phyloP scores from a whole-genome alignment of 2,329 filamentous ascomycete genomes.

The Diaporthe sp. region DNA sequence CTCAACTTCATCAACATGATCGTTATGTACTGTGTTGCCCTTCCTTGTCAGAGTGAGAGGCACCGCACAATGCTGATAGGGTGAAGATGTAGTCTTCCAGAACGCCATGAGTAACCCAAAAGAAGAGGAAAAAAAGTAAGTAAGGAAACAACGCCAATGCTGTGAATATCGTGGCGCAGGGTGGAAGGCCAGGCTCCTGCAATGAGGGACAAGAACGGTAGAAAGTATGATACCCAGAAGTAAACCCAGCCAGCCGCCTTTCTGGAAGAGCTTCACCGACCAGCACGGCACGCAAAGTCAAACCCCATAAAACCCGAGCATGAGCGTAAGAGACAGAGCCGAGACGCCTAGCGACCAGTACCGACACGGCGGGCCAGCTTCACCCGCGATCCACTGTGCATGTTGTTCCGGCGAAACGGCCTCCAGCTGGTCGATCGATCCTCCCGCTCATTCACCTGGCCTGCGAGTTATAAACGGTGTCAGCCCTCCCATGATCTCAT shows the following conservation, averaged over 20 bases:
- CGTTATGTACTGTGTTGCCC: neutral
- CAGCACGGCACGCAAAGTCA: neutral
- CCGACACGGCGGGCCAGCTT: slow-evolving; percentile 37
- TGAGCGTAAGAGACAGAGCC: neutral
- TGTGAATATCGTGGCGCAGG: neutral
- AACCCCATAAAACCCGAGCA: neutral
- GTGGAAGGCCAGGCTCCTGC: neutral
- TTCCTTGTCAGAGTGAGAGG: neutral
- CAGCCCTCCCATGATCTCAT: neutral
- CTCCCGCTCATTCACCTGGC: slow-evolving; percentile 64
- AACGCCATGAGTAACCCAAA: slow-evolving; percentile 3
- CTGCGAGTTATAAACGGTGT: slow-evolving; percentile 49
- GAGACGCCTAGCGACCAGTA: slow-evolving; percentile 27
- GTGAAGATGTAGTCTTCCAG: slow-evolving; percentile 27
- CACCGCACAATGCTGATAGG: slow-evolving; percentile 12
- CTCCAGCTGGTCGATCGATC: slow-evolving; percentile 64
- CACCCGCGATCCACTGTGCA: slow-evolving; percentile 31
- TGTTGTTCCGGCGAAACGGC: slow-evolving; percentile 41
- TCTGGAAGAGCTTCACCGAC: slow-evolving; percentile 8
- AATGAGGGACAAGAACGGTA: slow-evolving; percentile 20
- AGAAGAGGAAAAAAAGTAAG: no score
- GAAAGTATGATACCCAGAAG: slow-evolving; percentile 18
- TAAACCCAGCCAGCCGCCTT: neutral
- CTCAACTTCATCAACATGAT: slow-evolving; percentile 30
- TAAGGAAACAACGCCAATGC: slow-evolving; percentile 19